Conservation (phyloP, 768 basidiomycete species). For the Dendrothele bispora region DNA sequence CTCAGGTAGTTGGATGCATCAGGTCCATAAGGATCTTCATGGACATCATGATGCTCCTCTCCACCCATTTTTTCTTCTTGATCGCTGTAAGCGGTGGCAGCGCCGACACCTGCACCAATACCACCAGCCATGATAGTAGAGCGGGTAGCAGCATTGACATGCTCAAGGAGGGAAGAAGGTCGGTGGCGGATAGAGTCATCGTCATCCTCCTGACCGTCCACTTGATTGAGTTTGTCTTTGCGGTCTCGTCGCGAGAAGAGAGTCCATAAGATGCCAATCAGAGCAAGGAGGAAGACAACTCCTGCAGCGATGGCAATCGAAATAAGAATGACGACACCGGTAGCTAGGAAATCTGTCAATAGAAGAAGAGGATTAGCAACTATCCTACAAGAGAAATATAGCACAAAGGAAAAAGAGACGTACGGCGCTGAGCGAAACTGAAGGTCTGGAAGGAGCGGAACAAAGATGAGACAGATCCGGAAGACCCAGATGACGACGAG, state of each 20-base stretch:
- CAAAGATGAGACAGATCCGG: constrained; percentile 73
- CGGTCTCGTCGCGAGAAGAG: constrained; percentile 80
- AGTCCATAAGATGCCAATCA: constrained; percentile 87
- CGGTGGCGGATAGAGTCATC: constrained; percentile 77
- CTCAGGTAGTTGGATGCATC: constrained; percentile 79
- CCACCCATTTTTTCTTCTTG: constrained; percentile 49
- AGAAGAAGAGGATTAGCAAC: constrained; percentile 11
- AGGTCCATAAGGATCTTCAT: constrained; percentile 64
- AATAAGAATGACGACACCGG: constrained; percentile 93
- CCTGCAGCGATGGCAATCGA: constrained; percentile 97
- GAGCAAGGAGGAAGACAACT: constrained; percentile 82
- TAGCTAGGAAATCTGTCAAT: constrained; percentile 85
- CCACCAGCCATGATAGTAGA: constrained; percentile 71
- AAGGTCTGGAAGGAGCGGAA: constrained; percentile 83
- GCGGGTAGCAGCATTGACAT: constrained; percentile 88
- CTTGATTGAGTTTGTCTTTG: constrained; percentile 69
- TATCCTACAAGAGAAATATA: constrained; percentile 7
- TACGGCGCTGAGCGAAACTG: constrained; percentile 70
- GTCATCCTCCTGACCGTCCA: constrained; percentile 71
- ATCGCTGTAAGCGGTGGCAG: constrained; percentile 47
- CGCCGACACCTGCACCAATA: constrained; percentile 51
- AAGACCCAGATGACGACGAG: constrained; percentile 57
- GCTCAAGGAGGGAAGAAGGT: constrained; percentile 85
- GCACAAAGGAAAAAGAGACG: constrained; percentile 26
- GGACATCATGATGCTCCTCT: constrained; percentile 7